Evolutionary conservation across 192 early-diverging fungal species (phyloP).

Genomic region (Entomortierella lignicola): DNA sequence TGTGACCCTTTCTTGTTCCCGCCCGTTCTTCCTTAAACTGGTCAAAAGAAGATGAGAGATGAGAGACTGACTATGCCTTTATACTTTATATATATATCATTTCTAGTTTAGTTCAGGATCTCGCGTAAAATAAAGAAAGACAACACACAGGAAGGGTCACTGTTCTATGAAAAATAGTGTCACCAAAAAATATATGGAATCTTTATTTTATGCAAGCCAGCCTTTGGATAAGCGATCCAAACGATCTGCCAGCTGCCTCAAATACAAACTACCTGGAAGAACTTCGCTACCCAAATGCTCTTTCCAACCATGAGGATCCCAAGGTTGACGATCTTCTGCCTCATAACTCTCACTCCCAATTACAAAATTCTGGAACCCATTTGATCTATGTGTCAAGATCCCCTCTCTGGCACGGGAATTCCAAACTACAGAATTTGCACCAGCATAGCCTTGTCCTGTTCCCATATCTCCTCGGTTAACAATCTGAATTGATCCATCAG

Average conservation of each 20-base stretch:
- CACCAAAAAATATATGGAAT: too few relatives aligned
- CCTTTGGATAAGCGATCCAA: conserved; percentile 9
- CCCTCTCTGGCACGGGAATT: conserved; percentile 58
- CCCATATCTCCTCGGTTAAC: conserved; percentile 60
- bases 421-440: conserved; percentile 61
- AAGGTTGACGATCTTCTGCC: conserved; percentile 20
- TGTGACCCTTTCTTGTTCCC: too few relatives aligned
- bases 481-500: conserved; percentile 57
- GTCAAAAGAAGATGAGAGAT: too few relatives aligned
- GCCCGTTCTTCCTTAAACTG: too few relatives aligned
- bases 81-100: too few relatives aligned
- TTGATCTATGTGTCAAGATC: conserved; percentile 54
- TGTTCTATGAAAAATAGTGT: too few relatives aligned
- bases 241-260: conserved; percentile 31
- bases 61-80: too few relatives aligned
- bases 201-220: conserved; percentile 23
- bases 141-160: too few relatives aligned
- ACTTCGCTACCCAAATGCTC: conserved; percentile 48
- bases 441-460: conserved; percentile 58
- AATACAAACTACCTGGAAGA: conserved; percentile 32
- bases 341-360: conserved; percentile 45
- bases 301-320: conserved; percentile 39
- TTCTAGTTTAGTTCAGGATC: too few relatives aligned
- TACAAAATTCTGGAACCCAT: conserved; percentile 57
- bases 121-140: too few relatives aligned